These are phyloP conservation scores for Candida succiphila DNA, from an alignment of 805 yeast genomes.

Conservation along the genomic window DNA sequence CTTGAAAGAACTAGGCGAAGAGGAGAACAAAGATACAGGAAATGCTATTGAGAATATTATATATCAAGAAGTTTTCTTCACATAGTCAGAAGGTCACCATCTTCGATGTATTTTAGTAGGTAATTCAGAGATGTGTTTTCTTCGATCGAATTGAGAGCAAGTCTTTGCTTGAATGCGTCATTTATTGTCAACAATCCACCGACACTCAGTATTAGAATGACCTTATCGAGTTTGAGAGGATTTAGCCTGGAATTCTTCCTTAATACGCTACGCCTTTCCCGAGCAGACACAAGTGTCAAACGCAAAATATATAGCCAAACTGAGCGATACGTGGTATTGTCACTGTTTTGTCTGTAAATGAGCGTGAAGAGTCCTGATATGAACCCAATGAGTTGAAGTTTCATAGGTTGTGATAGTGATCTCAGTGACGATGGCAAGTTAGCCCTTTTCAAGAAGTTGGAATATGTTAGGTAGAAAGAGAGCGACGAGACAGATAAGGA, in stretches of 20 bases:
- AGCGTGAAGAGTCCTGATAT: conserved; percentile 6
- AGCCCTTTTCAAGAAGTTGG: not conserved
- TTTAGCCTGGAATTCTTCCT: conserved; percentile 1
- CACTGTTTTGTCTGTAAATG: conserved; percentile 5
- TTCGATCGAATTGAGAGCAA: conserved; percentile 1
- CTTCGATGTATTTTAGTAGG: conserved; percentile 3
- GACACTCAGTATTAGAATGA: conserved; percentile 6
- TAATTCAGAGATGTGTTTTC: conserved; percentile 2
- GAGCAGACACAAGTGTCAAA: conserved; percentile 8
- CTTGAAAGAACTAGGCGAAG: not conserved
- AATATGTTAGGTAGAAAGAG: conserved; percentile 1
- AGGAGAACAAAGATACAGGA: conserved; percentile 7
- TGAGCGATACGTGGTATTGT: conserved; percentile 5
- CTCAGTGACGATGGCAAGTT: not conserved
- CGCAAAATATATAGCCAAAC: conserved; percentile 13
- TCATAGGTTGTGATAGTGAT: not conserved
- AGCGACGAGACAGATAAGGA: conserved; percentile 5
- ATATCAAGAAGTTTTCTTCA: not conserved
- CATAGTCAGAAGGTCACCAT: conserved; percentile 3
- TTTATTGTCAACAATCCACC: conserved; percentile 7
- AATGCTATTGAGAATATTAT: conserved; percentile 15
- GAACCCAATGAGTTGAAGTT: conserved; percentile 8
- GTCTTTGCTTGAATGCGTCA: conserved; percentile 3
- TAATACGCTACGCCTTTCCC: conserved; percentile 2
- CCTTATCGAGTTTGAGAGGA: conserved; percentile 6